Conservation (phyloP, 192 early-diverging fungal genomes). For the Geosiphon pyriformis region DNA sequence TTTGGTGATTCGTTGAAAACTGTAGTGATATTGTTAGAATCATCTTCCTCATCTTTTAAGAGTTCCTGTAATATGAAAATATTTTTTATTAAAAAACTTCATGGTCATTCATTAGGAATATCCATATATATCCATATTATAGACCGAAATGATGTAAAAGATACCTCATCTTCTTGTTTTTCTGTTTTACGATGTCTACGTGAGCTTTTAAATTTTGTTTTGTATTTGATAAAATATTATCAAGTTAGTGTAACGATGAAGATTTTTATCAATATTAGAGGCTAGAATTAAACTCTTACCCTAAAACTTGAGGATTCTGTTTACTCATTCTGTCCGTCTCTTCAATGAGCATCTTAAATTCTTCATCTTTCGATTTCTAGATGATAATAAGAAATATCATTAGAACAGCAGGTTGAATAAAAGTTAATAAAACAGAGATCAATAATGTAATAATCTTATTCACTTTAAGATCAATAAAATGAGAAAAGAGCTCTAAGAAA, state of each 20-base stretch:
- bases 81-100: neutral
- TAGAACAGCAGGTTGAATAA: neutral
- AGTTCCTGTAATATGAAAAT: constrained; percentile 60
- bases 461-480: constrained; percentile 55
- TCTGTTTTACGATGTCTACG: constrained; percentile 90
- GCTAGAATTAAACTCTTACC: constrained; percentile 30
- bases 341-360: constrained; percentile 43
- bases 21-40: constrained; percentile 44
- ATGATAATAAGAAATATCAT: neutral
- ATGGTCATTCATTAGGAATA: constrained; percentile 1
- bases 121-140: neutral
- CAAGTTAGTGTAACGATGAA: neutral
- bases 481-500: constrained; percentile 49
- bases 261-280: neutral
- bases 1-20: constrained; percentile 87
- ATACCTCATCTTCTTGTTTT: constrained; percentile 80
- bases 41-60: constrained; percentile 70
- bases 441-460: neutral
- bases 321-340: constrained; percentile 38
- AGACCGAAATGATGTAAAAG: neutral
- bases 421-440: neutral
- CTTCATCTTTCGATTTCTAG: constrained; percentile 47
- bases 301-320: constrained; percentile 32
- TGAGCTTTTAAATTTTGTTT: constrained; percentile 39
- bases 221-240: constrained; percentile 12